Conservation (phyloP, 306 rosid species). For the Canavalia ensiformis region DNA sequence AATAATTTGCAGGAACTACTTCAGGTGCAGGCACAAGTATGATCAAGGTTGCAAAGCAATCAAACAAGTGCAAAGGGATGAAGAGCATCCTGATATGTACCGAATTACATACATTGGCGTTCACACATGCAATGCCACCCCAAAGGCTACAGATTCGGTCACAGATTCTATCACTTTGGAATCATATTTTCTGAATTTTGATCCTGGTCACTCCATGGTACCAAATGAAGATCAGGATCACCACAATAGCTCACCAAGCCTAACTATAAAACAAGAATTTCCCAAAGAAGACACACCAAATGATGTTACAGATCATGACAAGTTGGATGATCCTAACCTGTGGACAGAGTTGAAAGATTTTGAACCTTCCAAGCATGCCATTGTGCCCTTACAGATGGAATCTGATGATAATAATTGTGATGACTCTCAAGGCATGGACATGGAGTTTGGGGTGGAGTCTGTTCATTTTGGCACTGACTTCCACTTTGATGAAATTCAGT, state of each 20-base stretch:
- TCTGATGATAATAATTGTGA: neutral
- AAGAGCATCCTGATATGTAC: conserved; percentile 56
- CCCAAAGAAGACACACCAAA: conserved; percentile 42
- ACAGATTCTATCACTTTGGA: conserved; percentile 28
- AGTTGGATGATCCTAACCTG: conserved; percentile 48
- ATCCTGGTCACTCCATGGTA: conserved; percentile 4
- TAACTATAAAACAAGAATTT: conserved; percentile 46
- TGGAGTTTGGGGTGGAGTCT: conserved; percentile 46
- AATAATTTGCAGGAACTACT: conserved; percentile 68
- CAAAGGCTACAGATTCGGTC: conserved; percentile 46
- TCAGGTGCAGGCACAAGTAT: conserved; percentile 64
- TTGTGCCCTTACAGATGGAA: conserved; percentile 11
- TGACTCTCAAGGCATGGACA: neutral
- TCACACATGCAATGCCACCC: conserved; percentile 67
- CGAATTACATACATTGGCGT: conserved; percentile 67
- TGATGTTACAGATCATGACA: conserved; percentile 27
- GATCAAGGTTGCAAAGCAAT: conserved; percentile 71
- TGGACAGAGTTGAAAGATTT: conserved; percentile 57
- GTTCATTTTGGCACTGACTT: conserved; percentile 42
- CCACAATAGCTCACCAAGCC: neutral
- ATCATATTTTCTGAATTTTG: conserved; percentile 24
- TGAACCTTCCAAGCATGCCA: conserved; percentile 42
- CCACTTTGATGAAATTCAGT: conserved; percentile 42
- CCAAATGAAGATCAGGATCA: neutral
- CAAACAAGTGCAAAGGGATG: conserved; percentile 66